These are phyloP conservation scores for Podaxis pistillaris DNA, from an alignment of 768 basidiomycete species.

Conservation along the genomic window DNA sequence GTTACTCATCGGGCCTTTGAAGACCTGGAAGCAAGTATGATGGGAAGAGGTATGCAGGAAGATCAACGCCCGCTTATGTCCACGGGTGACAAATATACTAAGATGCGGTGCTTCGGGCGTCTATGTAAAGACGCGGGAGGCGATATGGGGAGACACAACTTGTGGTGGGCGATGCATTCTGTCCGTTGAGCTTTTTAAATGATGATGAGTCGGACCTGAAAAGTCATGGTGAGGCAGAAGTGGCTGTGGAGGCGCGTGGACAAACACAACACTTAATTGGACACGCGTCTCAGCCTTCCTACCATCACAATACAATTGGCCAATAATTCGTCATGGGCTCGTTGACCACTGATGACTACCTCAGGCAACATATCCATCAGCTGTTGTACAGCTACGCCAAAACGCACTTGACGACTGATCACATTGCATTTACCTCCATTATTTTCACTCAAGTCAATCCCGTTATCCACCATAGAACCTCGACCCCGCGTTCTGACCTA, in stretches of 20 bases:
- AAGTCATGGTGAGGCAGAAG: too few relatives aligned
- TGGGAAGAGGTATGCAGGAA: not conserved
- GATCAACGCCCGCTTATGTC: not conserved
- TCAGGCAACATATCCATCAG: slow-evolving; percentile 7
- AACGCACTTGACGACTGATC: slow-evolving; percentile 10
- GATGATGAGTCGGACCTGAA: too few relatives aligned
- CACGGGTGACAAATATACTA: too few relatives aligned
- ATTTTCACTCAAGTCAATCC: not conserved
- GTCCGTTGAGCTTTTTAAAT: not conserved
- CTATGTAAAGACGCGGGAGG: too few relatives aligned
- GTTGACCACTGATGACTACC: not conserved
- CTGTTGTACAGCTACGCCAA: slow-evolving; percentile 13
- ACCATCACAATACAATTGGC: not conserved
- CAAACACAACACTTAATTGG: too few relatives aligned
- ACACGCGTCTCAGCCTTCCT: not conserved
- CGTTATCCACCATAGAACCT: not conserved
- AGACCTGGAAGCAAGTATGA: not conserved
- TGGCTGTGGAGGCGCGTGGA: too few relatives aligned
- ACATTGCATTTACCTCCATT: slow-evolving; percentile 5
- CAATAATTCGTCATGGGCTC: not conserved
- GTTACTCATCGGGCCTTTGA: not conserved
- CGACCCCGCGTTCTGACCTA: not conserved
- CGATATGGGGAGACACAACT: not conserved
- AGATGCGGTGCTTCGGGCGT: too few relatives aligned
- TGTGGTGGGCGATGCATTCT: not conserved